Evolutionary conservation across 139 green algal genomes (phyloP).

Genomic region (Chlamydomonas urium): DNA sequence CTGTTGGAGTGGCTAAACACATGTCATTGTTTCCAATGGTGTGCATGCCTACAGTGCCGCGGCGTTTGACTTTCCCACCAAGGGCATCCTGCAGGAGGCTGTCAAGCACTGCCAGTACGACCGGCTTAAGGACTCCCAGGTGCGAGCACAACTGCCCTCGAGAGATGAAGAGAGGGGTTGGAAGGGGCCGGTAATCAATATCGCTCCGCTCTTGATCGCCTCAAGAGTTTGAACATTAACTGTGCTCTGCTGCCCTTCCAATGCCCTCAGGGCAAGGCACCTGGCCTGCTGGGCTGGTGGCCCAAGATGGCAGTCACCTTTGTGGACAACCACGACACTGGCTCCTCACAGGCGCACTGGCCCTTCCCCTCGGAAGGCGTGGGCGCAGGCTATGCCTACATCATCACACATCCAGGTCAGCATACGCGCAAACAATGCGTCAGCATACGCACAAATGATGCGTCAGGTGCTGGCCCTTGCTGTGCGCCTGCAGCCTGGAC

Average conservation of each 20-base stretch:
- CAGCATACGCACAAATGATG: too few relatives aligned
- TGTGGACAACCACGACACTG: slow-evolving; percentile 97
- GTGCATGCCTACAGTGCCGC: slow-evolving; percentile 76
- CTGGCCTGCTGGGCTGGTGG: slow-evolving; percentile 81
- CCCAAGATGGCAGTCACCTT: slow-evolving; percentile 89
- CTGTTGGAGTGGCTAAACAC: too few relatives aligned
- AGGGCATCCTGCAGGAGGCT: slow-evolving; percentile 93
- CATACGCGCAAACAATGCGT: too few relatives aligned
- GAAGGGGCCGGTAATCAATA: too few relatives aligned
- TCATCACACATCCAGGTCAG: slow-evolving; percentile 87
- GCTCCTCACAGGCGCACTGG: too few relatives aligned
- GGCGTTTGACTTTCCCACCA: slow-evolving; percentile 98
- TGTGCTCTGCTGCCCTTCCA: not conserved
- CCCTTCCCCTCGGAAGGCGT: slow-evolving; percentile 24
- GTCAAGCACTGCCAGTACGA: slow-evolving; percentile 87
- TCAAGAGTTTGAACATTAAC: too few relatives aligned
- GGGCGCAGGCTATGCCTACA: slow-evolving; percentile 89
- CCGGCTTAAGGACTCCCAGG: slow-evolving; percentile 47
- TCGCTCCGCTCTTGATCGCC: too few relatives aligned
- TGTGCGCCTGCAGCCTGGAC: not conserved
- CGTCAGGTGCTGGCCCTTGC: not conserved
- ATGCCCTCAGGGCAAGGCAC: slow-evolving; percentile 35
- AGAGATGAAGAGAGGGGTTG: too few relatives aligned
- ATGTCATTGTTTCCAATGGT: too few relatives aligned
- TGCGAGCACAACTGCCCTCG: too few relatives aligned